A percentile compares a stretch with the other conserved stretches of the same genome.
These are phyloP conservation scores for Sequoiadendron giganteum DNA, from an alignment of 75 land plant species.

Conservation along the genomic window DNA sequence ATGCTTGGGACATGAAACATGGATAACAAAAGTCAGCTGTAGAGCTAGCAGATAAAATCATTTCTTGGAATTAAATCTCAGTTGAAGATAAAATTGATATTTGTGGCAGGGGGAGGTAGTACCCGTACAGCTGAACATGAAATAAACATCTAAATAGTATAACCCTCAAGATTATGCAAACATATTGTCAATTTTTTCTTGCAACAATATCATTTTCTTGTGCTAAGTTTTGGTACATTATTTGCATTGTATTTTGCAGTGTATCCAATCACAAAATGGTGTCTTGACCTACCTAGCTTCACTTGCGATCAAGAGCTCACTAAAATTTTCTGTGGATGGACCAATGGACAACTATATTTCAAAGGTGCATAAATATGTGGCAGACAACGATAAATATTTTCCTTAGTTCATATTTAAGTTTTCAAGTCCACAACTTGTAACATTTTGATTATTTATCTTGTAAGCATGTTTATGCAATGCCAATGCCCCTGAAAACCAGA, in stretches of 20 bases:
- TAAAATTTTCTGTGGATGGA: slow-evolving; percentile 26
- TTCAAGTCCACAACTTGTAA: neutral
- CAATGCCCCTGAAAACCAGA: neutral
- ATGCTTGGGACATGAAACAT: neutral
- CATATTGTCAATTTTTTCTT: neutral
- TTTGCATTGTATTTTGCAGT: slow-evolving; percentile 20
- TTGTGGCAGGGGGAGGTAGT: neutral
- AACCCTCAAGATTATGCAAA: neutral
- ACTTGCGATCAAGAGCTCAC: slow-evolving; percentile 18
- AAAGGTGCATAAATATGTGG: slow-evolving; percentile 21
- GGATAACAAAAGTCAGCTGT: neutral
- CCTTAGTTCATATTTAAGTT: neutral
- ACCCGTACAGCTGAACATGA: neutral
- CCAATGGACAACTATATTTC: slow-evolving; percentile 16
- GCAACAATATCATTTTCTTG: neutral
- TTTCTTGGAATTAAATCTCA: neutral
- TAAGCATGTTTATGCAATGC: neutral
- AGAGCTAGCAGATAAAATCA: neutral
- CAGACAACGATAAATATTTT: neutral
- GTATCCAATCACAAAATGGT: slow-evolving; percentile 34
- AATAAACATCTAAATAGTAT: neutral
- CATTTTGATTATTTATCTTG: neutral
- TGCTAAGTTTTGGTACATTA: neutral
- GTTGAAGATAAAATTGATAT: neutral
- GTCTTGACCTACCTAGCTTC: slow-evolving; percentile 43